Conservation (phyloP, 805 yeast genomes). For the Yamadazyma tumulicola region DNA sequence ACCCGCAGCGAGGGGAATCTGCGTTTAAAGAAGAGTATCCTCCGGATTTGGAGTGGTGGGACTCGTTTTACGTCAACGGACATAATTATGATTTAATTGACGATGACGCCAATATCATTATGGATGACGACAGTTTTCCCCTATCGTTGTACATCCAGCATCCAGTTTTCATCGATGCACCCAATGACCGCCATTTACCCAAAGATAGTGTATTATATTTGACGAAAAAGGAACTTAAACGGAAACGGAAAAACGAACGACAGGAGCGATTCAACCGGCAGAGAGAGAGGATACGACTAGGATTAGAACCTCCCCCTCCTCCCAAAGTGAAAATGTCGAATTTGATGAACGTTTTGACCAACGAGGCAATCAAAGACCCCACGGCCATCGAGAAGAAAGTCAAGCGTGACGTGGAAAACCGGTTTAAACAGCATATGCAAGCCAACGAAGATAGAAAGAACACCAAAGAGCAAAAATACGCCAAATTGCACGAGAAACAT, state of each 20-base stretch:
- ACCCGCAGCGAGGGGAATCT: slow-evolving; percentile 54
- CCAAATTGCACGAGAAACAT: slow-evolving; percentile 42
- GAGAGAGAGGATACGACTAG: slow-evolving; percentile 75
- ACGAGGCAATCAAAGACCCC: slow-evolving; percentile 85
- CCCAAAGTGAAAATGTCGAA: slow-evolving; percentile 82
- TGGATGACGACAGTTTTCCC: slow-evolving; percentile 42
- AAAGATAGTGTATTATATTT: slow-evolving; percentile 50
- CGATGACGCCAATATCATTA: slow-evolving; percentile 18
- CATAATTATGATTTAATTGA: slow-evolving; percentile 34
- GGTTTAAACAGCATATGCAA: slow-evolving; percentile 55
- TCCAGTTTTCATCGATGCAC: slow-evolving; percentile 64
- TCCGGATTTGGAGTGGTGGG: slow-evolving; percentile 90
- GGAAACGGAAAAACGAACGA: slow-evolving; percentile 69
- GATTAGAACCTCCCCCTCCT: slow-evolving; percentile 82
- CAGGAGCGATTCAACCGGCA: slow-evolving; percentile 59
- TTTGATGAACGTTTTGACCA: slow-evolving; percentile 80
- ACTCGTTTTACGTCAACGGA: slow-evolving; percentile 49
- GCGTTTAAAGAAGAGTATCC: slow-evolving; percentile 46
- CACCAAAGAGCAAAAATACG: slow-evolving; percentile 53
- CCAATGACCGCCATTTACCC: slow-evolving; percentile 49
- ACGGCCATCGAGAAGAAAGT: slow-evolving; percentile 79
- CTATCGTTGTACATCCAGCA: slow-evolving; percentile 76
- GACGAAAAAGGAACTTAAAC: slow-evolving; percentile 74
- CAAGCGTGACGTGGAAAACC: slow-evolving; percentile 58
- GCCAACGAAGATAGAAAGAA: slow-evolving; percentile 62